Percentiles rank a stretch among this genome's conserved stretches.
Evolutionary conservation across 2,329 filamentous ascomycete genomes (phyloP).

Genomic region (Diaporthe sp.): DNA sequence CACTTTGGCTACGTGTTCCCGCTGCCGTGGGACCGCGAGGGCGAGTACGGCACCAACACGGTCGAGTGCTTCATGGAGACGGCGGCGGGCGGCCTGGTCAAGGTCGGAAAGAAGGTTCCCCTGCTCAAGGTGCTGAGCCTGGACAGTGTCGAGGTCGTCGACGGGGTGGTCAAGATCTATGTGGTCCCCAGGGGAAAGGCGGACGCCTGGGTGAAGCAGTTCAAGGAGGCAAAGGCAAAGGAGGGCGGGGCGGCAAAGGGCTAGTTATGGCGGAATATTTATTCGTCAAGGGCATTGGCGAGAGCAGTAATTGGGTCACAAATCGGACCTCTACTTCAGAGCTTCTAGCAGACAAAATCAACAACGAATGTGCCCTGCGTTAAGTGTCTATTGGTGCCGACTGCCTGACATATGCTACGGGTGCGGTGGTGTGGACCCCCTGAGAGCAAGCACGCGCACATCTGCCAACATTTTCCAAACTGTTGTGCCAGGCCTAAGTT

Average conservation of each 20-base stretch:
- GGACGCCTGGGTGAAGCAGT: slow-evolving; percentile 83
- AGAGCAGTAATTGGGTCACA: background rate
- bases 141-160: slow-evolving; percentile 88
- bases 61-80: slow-evolving; percentile 96
- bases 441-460: slow-evolving; percentile 30
- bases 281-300: background rate
- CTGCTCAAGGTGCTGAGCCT: slow-evolving; percentile 80
- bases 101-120: slow-evolving; percentile 87
- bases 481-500: background rate
- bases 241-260: slow-evolving; percentile 50
- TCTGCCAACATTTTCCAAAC: slow-evolving; percentile 33
- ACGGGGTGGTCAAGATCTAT: slow-evolving; percentile 86
- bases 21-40: slow-evolving; percentile 83
- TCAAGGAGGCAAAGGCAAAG: slow-evolving; percentile 79
- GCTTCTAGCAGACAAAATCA: background rate
- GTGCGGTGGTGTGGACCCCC: slow-evolving; percentile 25
- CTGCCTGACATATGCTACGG: slow-evolving; percentile 24
- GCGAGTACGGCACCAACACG: slow-evolving; percentile 73
- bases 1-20: slow-evolving; percentile 91
- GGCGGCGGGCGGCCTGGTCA: slow-evolving; percentile 81
- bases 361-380: background rate
- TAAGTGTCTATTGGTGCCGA: slow-evolving; percentile 32
- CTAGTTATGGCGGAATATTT: background rate
- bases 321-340: background rate
- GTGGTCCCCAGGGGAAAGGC: slow-evolving; percentile 82